A percentile compares a stretch with the other conserved stretches of the same genome.
Conservation (phyloP, 2,329 filamentous ascomycete genomes). For the Pyricularia sp. region DNA sequence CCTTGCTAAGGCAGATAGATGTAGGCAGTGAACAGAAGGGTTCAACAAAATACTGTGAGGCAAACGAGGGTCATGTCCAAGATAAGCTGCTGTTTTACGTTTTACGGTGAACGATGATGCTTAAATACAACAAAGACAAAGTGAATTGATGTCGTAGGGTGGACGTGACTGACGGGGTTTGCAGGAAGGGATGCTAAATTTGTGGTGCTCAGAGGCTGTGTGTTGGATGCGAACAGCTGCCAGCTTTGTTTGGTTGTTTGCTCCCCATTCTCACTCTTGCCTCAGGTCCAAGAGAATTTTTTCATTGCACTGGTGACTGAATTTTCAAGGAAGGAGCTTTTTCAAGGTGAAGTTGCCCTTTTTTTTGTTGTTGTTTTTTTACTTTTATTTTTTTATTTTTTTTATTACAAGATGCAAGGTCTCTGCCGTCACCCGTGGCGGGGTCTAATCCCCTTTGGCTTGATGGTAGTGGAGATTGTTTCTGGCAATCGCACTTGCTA, state of each 20-base stretch:
- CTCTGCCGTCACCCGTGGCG: not conserved
- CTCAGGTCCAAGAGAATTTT: not conserved
- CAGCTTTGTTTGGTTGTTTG: not conserved
- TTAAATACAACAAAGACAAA: not conserved
- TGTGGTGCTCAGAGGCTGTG: not conserved
- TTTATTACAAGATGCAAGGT: not conserved
- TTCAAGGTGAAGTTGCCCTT: not conserved
- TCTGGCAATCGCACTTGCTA: not conserved
- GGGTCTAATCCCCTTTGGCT: not conserved
- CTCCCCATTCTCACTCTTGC: not conserved
- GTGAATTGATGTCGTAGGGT: not conserved
- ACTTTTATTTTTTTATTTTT: not conserved
- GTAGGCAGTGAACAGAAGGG: not conserved
- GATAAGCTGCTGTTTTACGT: not conserved
- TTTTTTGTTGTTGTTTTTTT: too few species aligned
- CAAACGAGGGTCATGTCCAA: not conserved
- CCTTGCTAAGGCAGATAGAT: not conserved
- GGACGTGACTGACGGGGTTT: not conserved
- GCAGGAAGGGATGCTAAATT: not conserved
- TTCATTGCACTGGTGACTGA: not conserved
- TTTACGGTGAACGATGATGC: not conserved
- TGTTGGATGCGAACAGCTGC: not conserved
- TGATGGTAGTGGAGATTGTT: not conserved
- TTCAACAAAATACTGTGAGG: not conserved
- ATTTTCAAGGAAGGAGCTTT: not conserved